Base-by-base conservation (phyloP, 2,329 filamentous ascomycete species). In the Purpureocillium takamizusanense region DNA sequence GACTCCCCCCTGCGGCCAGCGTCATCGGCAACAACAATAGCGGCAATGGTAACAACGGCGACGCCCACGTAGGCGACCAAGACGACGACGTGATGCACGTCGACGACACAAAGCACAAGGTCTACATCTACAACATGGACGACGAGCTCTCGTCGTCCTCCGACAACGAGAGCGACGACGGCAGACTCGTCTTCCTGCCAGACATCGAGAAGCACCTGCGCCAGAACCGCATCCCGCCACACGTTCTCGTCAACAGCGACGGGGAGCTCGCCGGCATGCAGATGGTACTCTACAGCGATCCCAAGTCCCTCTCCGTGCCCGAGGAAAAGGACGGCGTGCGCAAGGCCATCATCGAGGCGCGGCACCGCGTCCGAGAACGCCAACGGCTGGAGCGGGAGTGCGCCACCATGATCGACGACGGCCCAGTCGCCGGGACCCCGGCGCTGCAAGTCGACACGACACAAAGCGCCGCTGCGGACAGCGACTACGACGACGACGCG, bases 41-140 rank as follows among this genome's bases (percentile, higher is more conserved):
- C n/a, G n/a, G n/a, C n/a, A n/a, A n/a, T n/a, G n/a, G n/a, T n/a
- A n/a, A n/a, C n/a, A n/a, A n/a, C n/a, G n/a, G n/a, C n/a, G n/a
- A n/a, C n/a, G n/a, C n/a, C n/a, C n/a, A n/a, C n/a, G n/a, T n/a
- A n/a, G n/a, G n/a, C n/a, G n/a, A 16, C 30, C 34, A 23, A 17
- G 21, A 12, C 16, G 65, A 76, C 45, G 82, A 87, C 49, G 54
- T 61, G 40, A 95, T 97, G 90, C 74, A 83, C 41, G 58, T 97
- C 43, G 89, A 97, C 62, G 82, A 95, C 61, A 82, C 85, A 25
- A 84, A 85, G 52, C 73, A 94, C 65, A 86, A 83, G 54, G 78
- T 95, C 43, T 95, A 92, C 69, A 88, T 98, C 50, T 82, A 89
- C 67, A 81, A 94, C 60, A 70, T 98, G 9, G 88, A 94, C 55